Conservation (phyloP, 208 protist species). For the Jaenimonas drosophilae region DNA sequence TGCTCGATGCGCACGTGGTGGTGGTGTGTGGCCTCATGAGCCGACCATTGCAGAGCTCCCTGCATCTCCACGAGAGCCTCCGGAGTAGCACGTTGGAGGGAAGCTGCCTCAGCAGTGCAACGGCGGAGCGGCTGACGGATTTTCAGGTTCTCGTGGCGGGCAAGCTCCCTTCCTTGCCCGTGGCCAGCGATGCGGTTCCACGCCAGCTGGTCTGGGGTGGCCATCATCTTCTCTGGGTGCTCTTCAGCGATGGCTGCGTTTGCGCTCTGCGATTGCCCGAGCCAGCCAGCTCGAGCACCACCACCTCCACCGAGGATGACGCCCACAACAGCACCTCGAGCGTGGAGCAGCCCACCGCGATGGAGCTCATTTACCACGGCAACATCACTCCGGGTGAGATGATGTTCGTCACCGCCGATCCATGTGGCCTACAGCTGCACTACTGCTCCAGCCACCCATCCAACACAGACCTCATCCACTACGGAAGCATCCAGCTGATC, state of each 20-base stretch:
- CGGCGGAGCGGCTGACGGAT: too few species aligned
- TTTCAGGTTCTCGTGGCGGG: too few species aligned
- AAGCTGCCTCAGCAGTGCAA: neutral
- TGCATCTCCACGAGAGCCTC: neutral
- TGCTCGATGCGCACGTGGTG: conserved; percentile 33
- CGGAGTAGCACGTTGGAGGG: neutral
- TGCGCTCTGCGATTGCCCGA: too few species aligned
- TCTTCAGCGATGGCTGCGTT: too few species aligned
- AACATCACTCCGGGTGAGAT: neutral
- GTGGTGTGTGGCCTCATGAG: conserved; percentile 21
- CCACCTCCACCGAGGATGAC: too few species aligned
- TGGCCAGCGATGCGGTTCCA: too few species aligned
- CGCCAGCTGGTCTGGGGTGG: too few species aligned
- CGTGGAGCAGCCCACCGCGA: neutral
- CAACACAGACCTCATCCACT: conserved; percentile 8
- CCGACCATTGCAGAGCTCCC: neutral
- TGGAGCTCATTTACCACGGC: too few species aligned
- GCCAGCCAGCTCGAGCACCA: too few species aligned
- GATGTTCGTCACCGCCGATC: conserved; percentile 12
- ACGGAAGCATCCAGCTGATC: conserved; percentile 15
- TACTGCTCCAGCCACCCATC: conserved; percentile 7
- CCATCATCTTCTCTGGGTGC: too few species aligned
- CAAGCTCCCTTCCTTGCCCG: too few species aligned
- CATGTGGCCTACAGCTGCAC: conserved; percentile 15
- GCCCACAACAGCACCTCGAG: neutral